Base-by-base conservation (phyloP, 2,329 filamentous ascomycete genomes). In the Geosmithia flava region DNA sequence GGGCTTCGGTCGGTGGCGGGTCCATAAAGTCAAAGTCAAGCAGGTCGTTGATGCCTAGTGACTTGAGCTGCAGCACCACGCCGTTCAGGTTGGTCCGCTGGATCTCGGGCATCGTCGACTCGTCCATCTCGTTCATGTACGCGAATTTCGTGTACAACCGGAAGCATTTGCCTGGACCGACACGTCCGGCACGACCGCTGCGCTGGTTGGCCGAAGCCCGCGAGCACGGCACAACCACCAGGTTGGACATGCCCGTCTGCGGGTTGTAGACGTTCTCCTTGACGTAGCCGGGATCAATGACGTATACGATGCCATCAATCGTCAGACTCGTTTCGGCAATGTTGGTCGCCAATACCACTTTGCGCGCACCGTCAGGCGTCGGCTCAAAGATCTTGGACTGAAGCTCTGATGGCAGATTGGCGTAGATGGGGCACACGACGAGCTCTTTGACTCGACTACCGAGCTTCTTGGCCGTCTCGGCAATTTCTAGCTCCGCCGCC, bases 11-110 rank as follows among this genome's bases (percentile, higher is more conserved):
- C 0, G 90, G 85, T 0, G 93, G 93, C 0, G 90, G 84, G 56
- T 97, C 91, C 81, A 97, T 89, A 57, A 95, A 97, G 60, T 96
- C 90, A 59, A 98, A 98, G 51, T 91, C 83, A 6, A 98, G 76
- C 0, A 98, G 72, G 57, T 97, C 85, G 60, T 95, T 88, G 62
- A 98, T 94, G 10, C 90, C 90, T 0, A 97, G 73, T 0, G 86
- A 87, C 60, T 95, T 96, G 8, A 98, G 71, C 52, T 90, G 80
- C 20, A 98, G 68, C 1, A 96, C 87, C 0, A 94, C 83, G 19
- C 81, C 76, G 56, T 85, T 91, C 11, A 98, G 74, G 53, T 95
- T 95, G 0, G 87, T 91, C 17, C 93, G 78, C 61, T 95, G 86
- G 42, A 98, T 95, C 62, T 97, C 93, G 0, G 93, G 93, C 0